Base-by-base conservation (phyloP, 805 yeast genomes). In the Cyberlindnera maclurae region DNA sequence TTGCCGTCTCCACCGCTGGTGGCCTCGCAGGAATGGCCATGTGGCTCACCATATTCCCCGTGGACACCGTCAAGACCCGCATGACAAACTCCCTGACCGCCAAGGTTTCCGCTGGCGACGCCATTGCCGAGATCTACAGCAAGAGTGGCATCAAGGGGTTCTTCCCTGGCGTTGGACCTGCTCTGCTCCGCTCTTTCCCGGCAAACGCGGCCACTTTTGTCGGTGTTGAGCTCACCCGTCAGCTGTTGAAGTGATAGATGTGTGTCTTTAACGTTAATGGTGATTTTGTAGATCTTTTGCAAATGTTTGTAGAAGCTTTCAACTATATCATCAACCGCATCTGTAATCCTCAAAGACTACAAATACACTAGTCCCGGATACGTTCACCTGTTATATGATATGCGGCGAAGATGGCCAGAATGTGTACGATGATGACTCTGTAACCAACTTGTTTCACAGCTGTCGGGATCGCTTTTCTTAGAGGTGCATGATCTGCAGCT, bases 201-300 rank as follows among this genome's bases (percentile, higher is more conserved):
- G 97, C 97, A 16, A 90, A 93, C 62, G 98, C 98, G n/a, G 97
- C 98, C 8, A 89, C 97, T 3, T 90, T 90, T 66, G 73, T 87
- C 27, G 98, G 97, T 34, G 97, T 90, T 24, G 98, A 90, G 60
- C 55, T 89, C 41, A 85, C 95, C 5, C 69, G 63, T 42, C 55
- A 59, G 15, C 47, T 63, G 43, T 63, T 64, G 41, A 62, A 60
- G 41, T 58, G 61, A 27, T 51, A 49, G 30, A 31, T 43, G 38
- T 63, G n/a, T 52, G 39, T 29, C 9, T 35, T 11, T 17, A 13
- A n/a, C 15, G 16, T 9, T 30, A 26, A 27, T n/a, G 29, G 15
- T 27, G 15, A 5, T 6, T 13, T 10, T 27, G 15, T 27, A 27
- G 12, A 26, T 10, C 9, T 10, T 27, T 12, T 27, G 29, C 13